Evolutionary conservation across 83 land plant genomes (phyloP).

Genomic region (Picea engelmannii): DNA sequence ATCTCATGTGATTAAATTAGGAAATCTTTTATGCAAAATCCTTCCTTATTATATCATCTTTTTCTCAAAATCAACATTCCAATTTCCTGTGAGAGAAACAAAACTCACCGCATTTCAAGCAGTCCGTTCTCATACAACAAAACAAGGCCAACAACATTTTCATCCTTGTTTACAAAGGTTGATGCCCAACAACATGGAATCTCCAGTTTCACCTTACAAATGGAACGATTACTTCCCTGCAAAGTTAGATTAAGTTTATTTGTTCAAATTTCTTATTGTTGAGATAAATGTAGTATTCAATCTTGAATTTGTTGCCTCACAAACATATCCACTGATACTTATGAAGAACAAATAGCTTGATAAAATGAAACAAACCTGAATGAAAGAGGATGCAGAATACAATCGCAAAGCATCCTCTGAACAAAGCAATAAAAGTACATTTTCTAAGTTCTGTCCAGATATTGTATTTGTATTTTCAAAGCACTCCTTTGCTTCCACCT

Average conservation of each 20-base stretch:
- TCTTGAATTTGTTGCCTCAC: neutral
- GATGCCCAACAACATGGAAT: constrained; percentile 61
- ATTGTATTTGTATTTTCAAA: neutral
- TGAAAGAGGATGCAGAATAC: constrained; percentile 36
- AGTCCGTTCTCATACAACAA: constrained; percentile 49
- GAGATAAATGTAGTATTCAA: neutral
- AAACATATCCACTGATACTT: neutral
- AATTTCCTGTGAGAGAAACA: neutral
- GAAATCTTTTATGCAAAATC: neutral
- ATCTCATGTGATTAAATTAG: constrained; percentile 1
- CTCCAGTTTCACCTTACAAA: constrained; percentile 49
- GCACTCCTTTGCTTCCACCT: constrained; percentile 17
- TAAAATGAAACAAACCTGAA: constrained; percentile 34
- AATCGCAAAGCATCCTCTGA: constrained; percentile 48
- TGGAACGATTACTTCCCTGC: constrained; percentile 37
- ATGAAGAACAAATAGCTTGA: neutral
- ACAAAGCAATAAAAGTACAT: constrained; percentile 47
- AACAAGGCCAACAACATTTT: constrained; percentile 31
- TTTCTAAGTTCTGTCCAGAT: constrained; percentile 16
- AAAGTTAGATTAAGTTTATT: neutral
- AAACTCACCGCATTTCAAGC: constrained; percentile 51
- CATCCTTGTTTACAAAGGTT: constrained; percentile 31
- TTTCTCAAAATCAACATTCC: neutral
- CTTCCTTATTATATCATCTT: neutral
- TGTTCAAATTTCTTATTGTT: neutral